phyloP scores from a whole-genome alignment of 176 grass and related monocot species.

The Urochloa ruziziensis region DNA sequence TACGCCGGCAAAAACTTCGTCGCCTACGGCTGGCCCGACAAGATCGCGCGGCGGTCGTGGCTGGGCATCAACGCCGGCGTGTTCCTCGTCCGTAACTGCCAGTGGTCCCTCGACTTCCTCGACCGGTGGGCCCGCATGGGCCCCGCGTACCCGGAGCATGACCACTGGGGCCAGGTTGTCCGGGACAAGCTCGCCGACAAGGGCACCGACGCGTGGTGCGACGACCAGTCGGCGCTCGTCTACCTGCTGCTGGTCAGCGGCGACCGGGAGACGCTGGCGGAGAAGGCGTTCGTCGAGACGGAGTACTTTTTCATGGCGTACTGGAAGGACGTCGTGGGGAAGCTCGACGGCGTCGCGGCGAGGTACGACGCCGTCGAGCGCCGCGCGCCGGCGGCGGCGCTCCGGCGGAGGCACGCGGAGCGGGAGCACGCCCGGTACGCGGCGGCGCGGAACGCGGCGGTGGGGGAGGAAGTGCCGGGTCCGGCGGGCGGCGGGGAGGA shows the following conservation, averaged over 20 bases:
- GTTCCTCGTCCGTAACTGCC: conserved; percentile 87
- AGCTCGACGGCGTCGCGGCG: conserved; percentile 32
- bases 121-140: conserved; percentile 56
- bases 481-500: conserved; percentile 19
- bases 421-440: conserved; percentile 40
- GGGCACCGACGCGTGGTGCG: conserved; percentile 34
- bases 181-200: conserved; percentile 37
- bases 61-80: conserved; percentile 79
- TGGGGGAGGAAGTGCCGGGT: not conserved
- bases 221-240: conserved; percentile 73
- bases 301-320: conserved; percentile 69
- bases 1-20: conserved; percentile 56
- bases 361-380: conserved; percentile 56
- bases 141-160: conserved; percentile 24
- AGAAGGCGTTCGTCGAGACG: conserved; percentile 44
- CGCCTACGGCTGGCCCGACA: too few relatives aligned
- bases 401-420: conserved; percentile 66
- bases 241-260: conserved; percentile 52
- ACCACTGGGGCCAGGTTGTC: conserved; percentile 19
- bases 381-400: not conserved
- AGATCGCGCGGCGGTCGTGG: too few relatives aligned
- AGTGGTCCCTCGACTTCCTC: conserved; percentile 86
- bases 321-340: conserved; percentile 67
- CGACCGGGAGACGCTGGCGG: too few relatives aligned
- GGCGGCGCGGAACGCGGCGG: conserved; percentile 26